phyloP scores from a whole-genome alignment of 495 filamentous ascomycete species.

The Penicillium robsamsonii region DNA sequence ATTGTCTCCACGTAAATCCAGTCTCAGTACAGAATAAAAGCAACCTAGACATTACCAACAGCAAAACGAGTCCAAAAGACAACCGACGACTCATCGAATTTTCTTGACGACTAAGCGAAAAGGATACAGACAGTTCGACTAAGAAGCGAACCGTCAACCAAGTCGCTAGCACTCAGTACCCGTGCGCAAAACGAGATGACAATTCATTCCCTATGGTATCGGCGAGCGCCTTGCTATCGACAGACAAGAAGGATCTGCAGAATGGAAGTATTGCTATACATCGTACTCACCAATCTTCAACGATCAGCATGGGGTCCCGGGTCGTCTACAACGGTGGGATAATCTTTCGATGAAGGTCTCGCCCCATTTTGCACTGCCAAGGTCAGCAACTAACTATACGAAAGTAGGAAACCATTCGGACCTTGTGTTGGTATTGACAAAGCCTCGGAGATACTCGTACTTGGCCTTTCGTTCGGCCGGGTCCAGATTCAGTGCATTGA shows the following conservation, averaged over 20 bases:
- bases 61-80: background rate
- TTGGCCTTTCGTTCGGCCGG: conserved; percentile 70
- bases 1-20: background rate
- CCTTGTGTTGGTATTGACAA: conserved; percentile 87
- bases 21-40: background rate
- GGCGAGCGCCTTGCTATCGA: background rate
- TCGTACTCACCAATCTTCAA: background rate
- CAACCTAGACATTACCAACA: background rate
- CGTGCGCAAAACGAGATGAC: background rate
- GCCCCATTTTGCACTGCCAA: conserved; percentile 39
- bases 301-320: conserved; percentile 12
- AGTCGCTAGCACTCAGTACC: background rate
- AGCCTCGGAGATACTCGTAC: conserved; percentile 75
- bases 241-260: background rate
- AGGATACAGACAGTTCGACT: background rate
- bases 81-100: background rate
- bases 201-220: background rate
- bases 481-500: conserved; percentile 81
- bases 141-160: background rate
- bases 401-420: conserved; percentile 15
- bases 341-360: conserved; percentile 35
- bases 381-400: conserved; percentile 6
- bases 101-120: background rate
- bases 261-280: background rate
- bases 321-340: conserved; percentile 18